Base-by-base conservation (phyloP, 805 yeast species). In the Blastobotrys attinorum region DNA sequence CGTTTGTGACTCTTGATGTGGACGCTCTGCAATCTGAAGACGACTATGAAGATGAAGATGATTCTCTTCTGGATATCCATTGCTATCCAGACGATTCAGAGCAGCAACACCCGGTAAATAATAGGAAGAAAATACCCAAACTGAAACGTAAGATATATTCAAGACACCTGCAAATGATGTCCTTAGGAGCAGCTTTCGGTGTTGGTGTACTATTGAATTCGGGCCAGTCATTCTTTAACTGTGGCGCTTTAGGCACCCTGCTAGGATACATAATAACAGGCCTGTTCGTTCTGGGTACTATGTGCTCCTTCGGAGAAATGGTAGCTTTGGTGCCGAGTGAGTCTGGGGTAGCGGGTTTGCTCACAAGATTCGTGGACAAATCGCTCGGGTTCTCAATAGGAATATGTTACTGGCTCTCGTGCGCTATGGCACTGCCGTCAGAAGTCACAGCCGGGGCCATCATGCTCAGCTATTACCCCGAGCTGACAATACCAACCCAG, bases 361-460 rank as follows among this genome's bases (percentile, higher is more conserved):
- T 85, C 1, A 75, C 89, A 0, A 62, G 94, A 33, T 83, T 82
- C 55, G 75, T 76, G 20, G 77, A 76, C 56, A 73, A 71, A 37
- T 73, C 84, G 4, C 61, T 79, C 29, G 81, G 83, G 1, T 74
- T 77, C 58, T 76, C 81, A 62, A 45, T 77, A 55, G 89, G 90
- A 1, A 74, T 87, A 67, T 67, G 77, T 23, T 86, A 86, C 59
- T 84, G 86, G 76, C 57, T 81, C 15, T 77, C 85, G 44, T 83
- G 81, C 58, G 71, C 82, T 13, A 64, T 83, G 39, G 86, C 87
- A 0, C 64, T 84, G 47, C 88, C 95, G 0, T 77, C 89, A 0
- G 95, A 85, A 56, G 72, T 86, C 3, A 82, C 86, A 10, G 94
- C 94, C 0, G 82, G 85, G 16, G 77, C 86, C 0, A 79, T 86